A percentile compares a stretch with the other conserved stretches of the same genome.
Evolutionary conservation across 495 filamentous ascomycete genomes (phyloP).

Genomic region (Podospora bellae-mahoneyi): DNA sequence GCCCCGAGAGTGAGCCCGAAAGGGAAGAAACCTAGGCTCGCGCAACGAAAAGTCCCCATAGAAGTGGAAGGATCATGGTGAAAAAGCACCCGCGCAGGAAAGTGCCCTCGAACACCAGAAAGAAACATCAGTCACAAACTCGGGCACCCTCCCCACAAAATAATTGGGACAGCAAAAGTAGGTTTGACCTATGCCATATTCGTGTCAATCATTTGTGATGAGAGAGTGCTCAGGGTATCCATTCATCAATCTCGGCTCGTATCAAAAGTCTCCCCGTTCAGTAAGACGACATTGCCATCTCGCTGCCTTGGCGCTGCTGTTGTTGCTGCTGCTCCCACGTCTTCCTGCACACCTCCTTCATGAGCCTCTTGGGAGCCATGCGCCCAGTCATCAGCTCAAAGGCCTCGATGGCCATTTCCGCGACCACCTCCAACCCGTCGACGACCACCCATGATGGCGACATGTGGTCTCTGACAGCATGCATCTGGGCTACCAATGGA

Average conservation of each 20-base stretch:
- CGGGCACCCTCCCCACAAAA: too few relatives aligned
- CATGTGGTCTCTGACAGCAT: constrained; percentile 53
- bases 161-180: too few relatives aligned
- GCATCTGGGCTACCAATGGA: constrained; percentile 61
- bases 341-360: constrained; percentile 54
- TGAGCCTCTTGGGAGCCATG: constrained; percentile 68
- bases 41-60: too few relatives aligned
- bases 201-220: too few relatives aligned
- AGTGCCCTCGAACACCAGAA: too few relatives aligned
- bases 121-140: too few relatives aligned
- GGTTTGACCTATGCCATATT: too few relatives aligned
- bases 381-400: constrained; percentile 83
- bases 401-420: constrained; percentile 78
- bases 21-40: too few relatives aligned
- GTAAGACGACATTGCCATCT: not conserved
- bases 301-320: constrained; percentile 4
- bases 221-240: not conserved
- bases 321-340: constrained; percentile 42
- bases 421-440: constrained; percentile 75
- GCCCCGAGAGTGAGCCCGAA: too few relatives aligned
- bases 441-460: constrained; percentile 69
- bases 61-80: too few relatives aligned
- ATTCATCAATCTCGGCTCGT: not conserved
- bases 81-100: too few relatives aligned
- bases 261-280: not conserved